Evolutionary conservation across 345 rosid genomes (phyloP).

Genomic region (Populus pruinosa): DNA sequence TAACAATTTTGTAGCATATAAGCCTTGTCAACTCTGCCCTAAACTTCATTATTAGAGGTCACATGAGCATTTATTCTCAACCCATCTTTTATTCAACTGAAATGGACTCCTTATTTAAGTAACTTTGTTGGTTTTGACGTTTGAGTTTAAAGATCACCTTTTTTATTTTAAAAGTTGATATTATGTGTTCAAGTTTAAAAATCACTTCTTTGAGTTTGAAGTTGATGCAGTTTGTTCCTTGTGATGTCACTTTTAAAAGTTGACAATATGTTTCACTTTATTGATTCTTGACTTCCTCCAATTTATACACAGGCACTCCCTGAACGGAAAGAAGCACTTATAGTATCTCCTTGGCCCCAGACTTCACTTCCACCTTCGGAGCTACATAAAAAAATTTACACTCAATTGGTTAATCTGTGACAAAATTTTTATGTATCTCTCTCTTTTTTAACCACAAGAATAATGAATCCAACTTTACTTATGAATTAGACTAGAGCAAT

Average conservation of each 20-base stretch:
- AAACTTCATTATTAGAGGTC: not conserved
- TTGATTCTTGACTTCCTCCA: not conserved
- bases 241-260: not conserved
- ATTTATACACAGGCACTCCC: slow-evolving; percentile 68
- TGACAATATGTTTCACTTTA: not conserved
- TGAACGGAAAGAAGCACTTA: slow-evolving; percentile 66
- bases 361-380: slow-evolving; percentile 64
- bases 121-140: not conserved
- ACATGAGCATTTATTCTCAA: not conserved
- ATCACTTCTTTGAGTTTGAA: not conserved
- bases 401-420: not conserved
- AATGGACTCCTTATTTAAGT: not conserved
- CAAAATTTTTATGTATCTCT: not conserved
- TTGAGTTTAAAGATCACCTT: not conserved
- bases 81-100: not conserved
- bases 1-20: slow-evolving; percentile 14
- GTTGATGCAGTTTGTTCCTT: not conserved
- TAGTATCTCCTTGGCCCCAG: slow-evolving; percentile 85
- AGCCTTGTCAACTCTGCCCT: not conserved
- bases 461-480: slow-evolving; percentile 11
- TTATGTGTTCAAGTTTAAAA: not conserved
- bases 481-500: slow-evolving; percentile 72
- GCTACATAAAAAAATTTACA: slow-evolving; percentile 55
- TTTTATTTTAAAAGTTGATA: not conserved
- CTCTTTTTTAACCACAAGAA: not conserved